Percentiles rank a stretch among this genome's conserved stretches.
These are phyloP conservation scores for Neurospora sp. DNA, from an alignment of 495 filamentous ascomycete genomes.

Conservation along the genomic window DNA sequence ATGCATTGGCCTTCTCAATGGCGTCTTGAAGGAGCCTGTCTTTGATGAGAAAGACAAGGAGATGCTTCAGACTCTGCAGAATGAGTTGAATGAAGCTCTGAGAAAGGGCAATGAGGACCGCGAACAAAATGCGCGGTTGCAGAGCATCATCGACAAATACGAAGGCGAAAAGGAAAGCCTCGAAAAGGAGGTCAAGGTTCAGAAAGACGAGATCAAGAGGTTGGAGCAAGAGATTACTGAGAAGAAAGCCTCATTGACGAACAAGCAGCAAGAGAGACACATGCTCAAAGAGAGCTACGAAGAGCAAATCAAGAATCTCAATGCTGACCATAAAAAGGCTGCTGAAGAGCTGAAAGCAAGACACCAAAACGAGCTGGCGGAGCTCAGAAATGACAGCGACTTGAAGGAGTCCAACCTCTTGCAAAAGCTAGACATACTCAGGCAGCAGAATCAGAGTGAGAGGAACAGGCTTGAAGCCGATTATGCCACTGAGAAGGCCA, in stretches of 20 bases:
- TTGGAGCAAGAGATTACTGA: background rate
- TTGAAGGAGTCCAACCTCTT: background rate
- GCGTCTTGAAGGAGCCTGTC: background rate
- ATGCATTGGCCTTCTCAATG: background rate
- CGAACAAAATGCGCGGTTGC: background rate
- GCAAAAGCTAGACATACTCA: background rate
- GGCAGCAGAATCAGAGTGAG: background rate
- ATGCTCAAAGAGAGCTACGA: background rate
- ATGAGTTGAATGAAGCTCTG: background rate
- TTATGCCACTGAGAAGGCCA: background rate
- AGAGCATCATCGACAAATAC: background rate
- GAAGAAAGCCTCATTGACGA: background rate
- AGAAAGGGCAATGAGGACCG: background rate
- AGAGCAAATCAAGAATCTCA: background rate
- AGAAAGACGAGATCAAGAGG: constrained; percentile 1
- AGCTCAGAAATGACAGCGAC: background rate
- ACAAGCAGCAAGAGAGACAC: background rate
- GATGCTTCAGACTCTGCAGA: background rate
- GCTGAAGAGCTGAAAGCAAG: background rate
- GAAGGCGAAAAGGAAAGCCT: background rate
- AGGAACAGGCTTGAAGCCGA: background rate
- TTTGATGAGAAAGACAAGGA: background rate
- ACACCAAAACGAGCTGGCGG: background rate
- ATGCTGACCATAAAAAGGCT: background rate
- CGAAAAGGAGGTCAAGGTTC: background rate